Conservation (phyloP, 495 filamentous ascomycete genomes). For the Neurospora hispaniola region DNA sequence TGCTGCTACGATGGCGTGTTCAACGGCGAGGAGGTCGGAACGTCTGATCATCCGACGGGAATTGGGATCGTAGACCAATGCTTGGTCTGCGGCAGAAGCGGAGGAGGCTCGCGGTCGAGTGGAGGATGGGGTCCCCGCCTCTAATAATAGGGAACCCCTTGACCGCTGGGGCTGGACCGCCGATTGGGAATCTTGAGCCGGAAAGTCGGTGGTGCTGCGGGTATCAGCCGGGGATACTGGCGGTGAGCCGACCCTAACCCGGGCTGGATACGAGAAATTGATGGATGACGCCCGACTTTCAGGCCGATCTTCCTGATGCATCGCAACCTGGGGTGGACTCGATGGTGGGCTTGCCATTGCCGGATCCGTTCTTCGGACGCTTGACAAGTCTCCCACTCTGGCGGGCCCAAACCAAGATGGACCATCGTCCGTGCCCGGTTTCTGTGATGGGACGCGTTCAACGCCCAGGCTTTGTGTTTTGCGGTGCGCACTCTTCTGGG, state of each 20-base stretch:
- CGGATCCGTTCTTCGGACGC: slow-evolving; percentile 31
- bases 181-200: background rate
- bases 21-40: slow-evolving; percentile 22
- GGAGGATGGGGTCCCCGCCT: background rate
- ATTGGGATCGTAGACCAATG: slow-evolving; percentile 47
- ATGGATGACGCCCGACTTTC: slow-evolving; percentile 54
- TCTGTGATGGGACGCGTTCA: slow-evolving; percentile 35
- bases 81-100: slow-evolving; percentile 18
- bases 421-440: slow-evolving; percentile 21
- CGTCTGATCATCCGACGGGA: slow-evolving; percentile 43
- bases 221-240: slow-evolving; percentile 13
- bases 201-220: background rate
- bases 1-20: slow-evolving; percentile 33
- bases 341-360: slow-evolving; percentile 30
- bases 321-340: slow-evolving; percentile 17
- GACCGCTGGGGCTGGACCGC: slow-evolving; percentile 1
- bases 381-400: slow-evolving; percentile 31
- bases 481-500: slow-evolving; percentile 7
- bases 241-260: slow-evolving; percentile 23
- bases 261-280: slow-evolving; percentile 75
- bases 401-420: slow-evolving; percentile 33
- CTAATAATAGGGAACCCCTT: background rate
- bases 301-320: slow-evolving; percentile 26
- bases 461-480: slow-evolving; percentile 22
- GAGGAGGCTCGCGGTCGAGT: slow-evolving; percentile 15